Conservation (phyloP, 2,329 filamentous ascomycete genomes). For the Aureobasidium melanogenum region DNA sequence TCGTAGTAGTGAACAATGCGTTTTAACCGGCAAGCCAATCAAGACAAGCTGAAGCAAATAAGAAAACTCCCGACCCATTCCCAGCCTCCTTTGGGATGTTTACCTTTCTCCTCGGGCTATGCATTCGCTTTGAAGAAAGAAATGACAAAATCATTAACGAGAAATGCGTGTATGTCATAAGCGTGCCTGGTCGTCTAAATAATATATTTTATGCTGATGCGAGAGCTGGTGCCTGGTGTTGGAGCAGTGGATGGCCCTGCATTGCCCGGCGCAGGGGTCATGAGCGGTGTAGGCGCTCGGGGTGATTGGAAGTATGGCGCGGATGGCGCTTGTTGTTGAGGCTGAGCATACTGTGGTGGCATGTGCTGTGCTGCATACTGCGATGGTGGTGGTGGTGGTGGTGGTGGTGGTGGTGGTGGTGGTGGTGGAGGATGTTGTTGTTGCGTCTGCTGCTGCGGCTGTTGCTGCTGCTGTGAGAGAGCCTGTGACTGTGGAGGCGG, state of each 20-base stretch:
- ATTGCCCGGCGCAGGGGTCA: conserved; percentile 1
- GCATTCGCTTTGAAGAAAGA: background rate
- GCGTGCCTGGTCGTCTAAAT: conserved; percentile 17
- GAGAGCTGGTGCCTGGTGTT: conserved; percentile 6
- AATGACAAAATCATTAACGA: conserved; percentile 1
- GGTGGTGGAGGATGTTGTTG: conserved; percentile 11
- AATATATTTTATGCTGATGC: conserved; percentile 31
- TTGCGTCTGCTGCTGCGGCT: background rate
- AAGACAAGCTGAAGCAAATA: background rate
- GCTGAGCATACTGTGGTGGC: conserved; percentile 11
- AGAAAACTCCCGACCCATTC: background rate
- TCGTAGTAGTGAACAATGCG: conserved; percentile 3
- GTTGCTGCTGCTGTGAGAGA: background rate
- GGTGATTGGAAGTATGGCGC: conserved; percentile 11
- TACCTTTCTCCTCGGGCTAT: conserved; percentile 9
- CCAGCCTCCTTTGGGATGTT: background rate
- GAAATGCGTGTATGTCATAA: conserved; percentile 7
- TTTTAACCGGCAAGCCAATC: background rate
- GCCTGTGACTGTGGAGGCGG: background rate
- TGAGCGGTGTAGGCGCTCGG: conserved; percentile 11
- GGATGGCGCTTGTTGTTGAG: conserved; percentile 15
- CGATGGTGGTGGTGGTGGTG: conserved; percentile 14
- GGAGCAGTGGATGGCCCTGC: background rate
- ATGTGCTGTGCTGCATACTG: conserved; percentile 12
- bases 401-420: conserved; percentile 15